Conservation (phyloP, 306 rosid genomes). For the Fragaria iinumae region DNA sequence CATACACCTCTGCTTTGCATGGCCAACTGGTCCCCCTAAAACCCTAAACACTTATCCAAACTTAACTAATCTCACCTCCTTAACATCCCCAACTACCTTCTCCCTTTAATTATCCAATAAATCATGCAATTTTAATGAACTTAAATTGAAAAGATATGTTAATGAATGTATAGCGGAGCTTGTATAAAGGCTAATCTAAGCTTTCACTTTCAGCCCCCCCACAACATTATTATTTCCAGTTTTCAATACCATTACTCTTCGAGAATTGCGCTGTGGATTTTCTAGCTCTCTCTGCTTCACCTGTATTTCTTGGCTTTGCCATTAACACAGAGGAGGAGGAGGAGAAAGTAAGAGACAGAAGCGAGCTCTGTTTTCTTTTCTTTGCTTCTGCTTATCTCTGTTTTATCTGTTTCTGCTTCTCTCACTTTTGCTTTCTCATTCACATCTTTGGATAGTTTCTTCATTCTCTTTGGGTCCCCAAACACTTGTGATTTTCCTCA, state of each 20-base stretch:
- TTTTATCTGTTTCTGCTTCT: constrained; percentile 11
- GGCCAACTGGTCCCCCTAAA: constrained; percentile 11
- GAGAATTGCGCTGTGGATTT: constrained; percentile 55
- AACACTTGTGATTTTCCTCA: constrained; percentile 20
- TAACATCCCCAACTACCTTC: constrained; percentile 36
- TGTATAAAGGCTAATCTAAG: constrained; percentile 28
- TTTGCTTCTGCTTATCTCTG: constrained; percentile 3
- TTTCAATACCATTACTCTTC: constrained; percentile 59
- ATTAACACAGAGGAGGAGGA: constrained; percentile 34
- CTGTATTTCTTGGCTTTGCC: constrained; percentile 53
- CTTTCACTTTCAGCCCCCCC: constrained; percentile 48
- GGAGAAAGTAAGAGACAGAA: constrained; percentile 6
- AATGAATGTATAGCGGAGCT: constrained; percentile 13
- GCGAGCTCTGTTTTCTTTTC: constrained; percentile 12
- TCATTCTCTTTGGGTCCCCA: constrained; percentile 30
- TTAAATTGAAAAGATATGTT: background rate
- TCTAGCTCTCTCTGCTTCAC: constrained; percentile 1
- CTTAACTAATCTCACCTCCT: constrained; percentile 20
- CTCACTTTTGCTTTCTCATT: constrained; percentile 15
- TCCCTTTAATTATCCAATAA: constrained; percentile 5
- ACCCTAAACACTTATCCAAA: constrained; percentile 13
- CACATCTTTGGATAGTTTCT: constrained; percentile 37
- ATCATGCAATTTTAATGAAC: constrained; percentile 1
- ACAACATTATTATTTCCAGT: constrained; percentile 45
- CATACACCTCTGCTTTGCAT: constrained; percentile 44